These are phyloP conservation scores for Senna siamea DNA, from an alignment of 306 rosid species.

Conservation along the genomic window DNA sequence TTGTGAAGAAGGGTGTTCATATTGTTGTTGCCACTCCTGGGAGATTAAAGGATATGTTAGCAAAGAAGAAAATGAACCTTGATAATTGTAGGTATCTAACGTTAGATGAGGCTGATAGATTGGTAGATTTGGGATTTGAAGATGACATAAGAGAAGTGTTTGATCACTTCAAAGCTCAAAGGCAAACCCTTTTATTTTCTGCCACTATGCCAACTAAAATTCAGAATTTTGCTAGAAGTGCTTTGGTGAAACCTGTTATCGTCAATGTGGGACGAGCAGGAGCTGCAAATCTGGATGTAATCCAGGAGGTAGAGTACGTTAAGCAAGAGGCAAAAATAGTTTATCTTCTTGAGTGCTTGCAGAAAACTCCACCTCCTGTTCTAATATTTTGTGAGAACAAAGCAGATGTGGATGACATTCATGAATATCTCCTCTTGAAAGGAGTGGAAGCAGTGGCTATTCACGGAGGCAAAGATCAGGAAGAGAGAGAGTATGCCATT, in stretches of 20 bases:
- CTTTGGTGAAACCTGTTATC: slow-evolving; percentile 75
- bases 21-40: slow-evolving; percentile 97
- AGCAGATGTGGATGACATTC: slow-evolving; percentile 95
- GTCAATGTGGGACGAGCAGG: slow-evolving; percentile 96
- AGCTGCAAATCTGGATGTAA: slow-evolving; percentile 91
- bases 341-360: slow-evolving; percentile 88
- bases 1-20: slow-evolving; percentile 93
- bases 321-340: slow-evolving; percentile 93
- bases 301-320: slow-evolving; percentile 93
- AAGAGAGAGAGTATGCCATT: slow-evolving; percentile 88
- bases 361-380: slow-evolving; percentile 92
- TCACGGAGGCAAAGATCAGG: slow-evolving; percentile 98
- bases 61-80: slow-evolving; percentile 92
- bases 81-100: slow-evolving; percentile 88
- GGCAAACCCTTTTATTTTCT: slow-evolving; percentile 89
- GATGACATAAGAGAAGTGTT: slow-evolving; percentile 90
- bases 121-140: slow-evolving; percentile 94
- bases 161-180: slow-evolving; percentile 89
- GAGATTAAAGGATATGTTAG: slow-evolving; percentile 93
- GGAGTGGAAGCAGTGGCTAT: slow-evolving; percentile 97
- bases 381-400: slow-evolving; percentile 87
- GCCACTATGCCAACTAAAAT: slow-evolving; percentile 96
- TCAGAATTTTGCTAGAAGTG: slow-evolving; percentile 88
- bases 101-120: slow-evolving; percentile 89
- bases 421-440: slow-evolving; percentile 88